Percentiles rank a stretch among this genome's conserved stretches.
These are phyloP conservation scores for Solanum appendiculatum DNA, from an alignment of 257 asterid genomes.

Conservation along the genomic window DNA sequence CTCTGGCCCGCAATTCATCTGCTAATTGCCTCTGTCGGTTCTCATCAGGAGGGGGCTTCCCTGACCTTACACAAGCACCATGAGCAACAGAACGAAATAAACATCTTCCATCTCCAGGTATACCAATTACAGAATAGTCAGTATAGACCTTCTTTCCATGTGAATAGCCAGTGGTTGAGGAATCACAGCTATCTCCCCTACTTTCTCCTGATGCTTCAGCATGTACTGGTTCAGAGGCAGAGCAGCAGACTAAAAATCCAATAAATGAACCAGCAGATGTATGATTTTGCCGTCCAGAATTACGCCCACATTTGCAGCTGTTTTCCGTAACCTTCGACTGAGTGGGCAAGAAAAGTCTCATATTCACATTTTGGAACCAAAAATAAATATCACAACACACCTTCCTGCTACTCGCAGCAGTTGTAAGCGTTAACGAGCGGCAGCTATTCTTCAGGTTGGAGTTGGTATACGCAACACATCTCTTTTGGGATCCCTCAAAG, in stretches of 20 bases:
- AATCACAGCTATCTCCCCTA: constrained; percentile 13
- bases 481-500: constrained; percentile 10
- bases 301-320: constrained; percentile 12
- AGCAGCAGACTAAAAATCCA: constrained; percentile 57
- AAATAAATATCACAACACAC: constrained; percentile 20
- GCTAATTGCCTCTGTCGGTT: constrained; percentile 67
- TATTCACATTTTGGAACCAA: constrained; percentile 24
- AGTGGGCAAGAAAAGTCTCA: constrained; percentile 37
- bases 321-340: constrained; percentile 18
- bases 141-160: constrained; percentile 55
- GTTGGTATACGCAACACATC: constrained; percentile 11
- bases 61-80: constrained; percentile 81
- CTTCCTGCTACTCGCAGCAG: constrained; percentile 3
- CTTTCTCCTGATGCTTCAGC: constrained; percentile 43
- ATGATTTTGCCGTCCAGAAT: constrained; percentile 22
- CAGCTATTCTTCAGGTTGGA: constrained; percentile 19
- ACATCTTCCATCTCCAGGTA: constrained; percentile 99
- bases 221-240: constrained; percentile 44
- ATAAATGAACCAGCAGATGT: constrained; percentile 34
- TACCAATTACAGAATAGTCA: constrained; percentile 72
- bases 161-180: constrained; percentile 23
- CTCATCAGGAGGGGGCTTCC: constrained; percentile 71
- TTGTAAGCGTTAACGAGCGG: constrained; percentile 30
- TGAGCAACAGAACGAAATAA: constrained; percentile 91
- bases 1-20: constrained; percentile 74